phyloP scores from a whole-genome alignment of 2,329 filamentous ascomycete species.

The Rosellinia necatrix region DNA sequence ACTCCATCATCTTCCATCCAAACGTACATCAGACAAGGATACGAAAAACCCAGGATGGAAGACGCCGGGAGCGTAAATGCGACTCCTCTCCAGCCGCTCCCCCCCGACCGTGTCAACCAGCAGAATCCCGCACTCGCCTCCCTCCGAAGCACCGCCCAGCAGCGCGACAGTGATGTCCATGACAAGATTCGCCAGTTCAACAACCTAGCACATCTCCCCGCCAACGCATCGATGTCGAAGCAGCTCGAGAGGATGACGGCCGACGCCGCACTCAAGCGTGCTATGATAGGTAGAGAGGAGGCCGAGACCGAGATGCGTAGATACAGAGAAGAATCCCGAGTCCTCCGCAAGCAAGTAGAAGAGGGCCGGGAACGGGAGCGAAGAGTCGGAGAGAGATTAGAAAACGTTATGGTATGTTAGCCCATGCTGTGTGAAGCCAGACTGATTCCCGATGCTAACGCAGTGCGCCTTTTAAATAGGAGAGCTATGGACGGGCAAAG shows the following conservation, averaged over 20 bases:
- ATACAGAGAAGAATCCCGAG: constrained; percentile 63
- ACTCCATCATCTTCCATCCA: background rate
- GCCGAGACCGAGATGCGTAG: constrained; percentile 70
- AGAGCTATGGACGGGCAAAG: constrained; percentile 71
- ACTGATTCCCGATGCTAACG: constrained; percentile 15
- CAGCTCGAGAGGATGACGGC: constrained; percentile 67
- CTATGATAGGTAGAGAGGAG: constrained; percentile 71
- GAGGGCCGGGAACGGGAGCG: constrained; percentile 70
- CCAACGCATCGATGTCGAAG: constrained; percentile 49
- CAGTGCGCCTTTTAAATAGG: constrained; percentile 50
- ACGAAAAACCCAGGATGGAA: constrained; percentile 32
- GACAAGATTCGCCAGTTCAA: constrained; percentile 45
- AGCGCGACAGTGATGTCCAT: constrained; percentile 42
- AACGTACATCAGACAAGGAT: background rate
- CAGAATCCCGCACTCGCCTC: constrained; percentile 32
- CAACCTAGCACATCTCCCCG: constrained; percentile 31
- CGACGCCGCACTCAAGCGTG: constrained; percentile 68
- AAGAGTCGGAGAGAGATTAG: constrained; percentile 68
- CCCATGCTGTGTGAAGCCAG: background rate
- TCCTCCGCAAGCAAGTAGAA: constrained; percentile 62
- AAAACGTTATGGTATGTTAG: constrained; percentile 68
- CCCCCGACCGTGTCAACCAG: constrained; percentile 41
- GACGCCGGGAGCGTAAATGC: constrained; percentile 28
- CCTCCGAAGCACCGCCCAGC: constrained; percentile 25
- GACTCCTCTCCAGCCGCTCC: constrained; percentile 37